Conservation (phyloP, 306 rosid species). For the Quercus wislizeni region DNA sequence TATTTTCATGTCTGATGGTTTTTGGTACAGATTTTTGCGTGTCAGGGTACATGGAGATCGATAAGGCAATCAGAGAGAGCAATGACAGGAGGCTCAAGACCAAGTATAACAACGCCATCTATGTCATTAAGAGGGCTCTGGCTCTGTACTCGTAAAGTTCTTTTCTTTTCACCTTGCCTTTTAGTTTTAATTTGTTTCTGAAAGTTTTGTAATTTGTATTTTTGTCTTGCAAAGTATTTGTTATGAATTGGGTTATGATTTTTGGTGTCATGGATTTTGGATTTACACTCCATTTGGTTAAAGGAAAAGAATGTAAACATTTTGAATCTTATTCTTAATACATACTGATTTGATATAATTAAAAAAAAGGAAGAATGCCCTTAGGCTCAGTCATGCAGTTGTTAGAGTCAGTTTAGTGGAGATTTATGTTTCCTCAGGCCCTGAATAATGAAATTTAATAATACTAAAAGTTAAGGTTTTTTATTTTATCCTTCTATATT, state of each 20-base stretch:
- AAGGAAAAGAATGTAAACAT: not conserved
- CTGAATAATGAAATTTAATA: not conserved
- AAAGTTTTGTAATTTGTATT: not conserved
- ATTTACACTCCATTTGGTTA: not conserved
- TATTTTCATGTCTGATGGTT: slow-evolving; percentile 15
- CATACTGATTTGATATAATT: not conserved
- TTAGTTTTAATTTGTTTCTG: not conserved
- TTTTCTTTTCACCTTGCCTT: slow-evolving; percentile 12
- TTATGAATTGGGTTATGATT: slow-evolving; percentile 19
- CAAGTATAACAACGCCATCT: slow-evolving; percentile 81
- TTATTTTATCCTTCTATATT: not conserved
- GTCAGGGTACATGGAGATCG: slow-evolving; percentile 78
- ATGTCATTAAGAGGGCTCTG: slow-evolving; percentile 85
- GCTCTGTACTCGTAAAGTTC: slow-evolving; percentile 79
- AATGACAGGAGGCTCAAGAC: slow-evolving; percentile 87
- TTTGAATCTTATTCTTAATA: not conserved
- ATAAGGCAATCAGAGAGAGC: slow-evolving; percentile 73
- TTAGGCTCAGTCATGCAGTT: not conserved
- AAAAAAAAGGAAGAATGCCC: not conserved
- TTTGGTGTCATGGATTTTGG: slow-evolving; percentile 3
- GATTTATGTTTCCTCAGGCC: not conserved
- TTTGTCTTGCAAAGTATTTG: not conserved
- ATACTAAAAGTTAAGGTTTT: not conserved
- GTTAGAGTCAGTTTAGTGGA: not conserved
- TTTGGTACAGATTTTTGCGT: slow-evolving; percentile 15